phyloP scores from a whole-genome alignment of 768 basidiomycete species.

The Steccherinum ochraceum region DNA sequence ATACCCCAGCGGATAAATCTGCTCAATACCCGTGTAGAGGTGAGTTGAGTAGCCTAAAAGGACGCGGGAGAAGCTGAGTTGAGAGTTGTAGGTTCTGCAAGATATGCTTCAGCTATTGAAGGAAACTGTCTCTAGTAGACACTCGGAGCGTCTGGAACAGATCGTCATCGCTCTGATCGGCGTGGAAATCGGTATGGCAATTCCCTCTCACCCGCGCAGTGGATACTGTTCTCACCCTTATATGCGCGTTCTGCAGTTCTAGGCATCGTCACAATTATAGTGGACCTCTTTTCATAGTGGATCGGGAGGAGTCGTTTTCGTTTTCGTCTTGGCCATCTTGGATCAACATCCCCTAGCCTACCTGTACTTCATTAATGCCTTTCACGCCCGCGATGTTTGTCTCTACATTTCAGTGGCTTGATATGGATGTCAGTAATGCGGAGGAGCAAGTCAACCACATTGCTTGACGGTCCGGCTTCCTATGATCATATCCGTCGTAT shows the following conservation, averaged over 20 bases:
- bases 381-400: no score
- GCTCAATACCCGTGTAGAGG: constrained; percentile 91
- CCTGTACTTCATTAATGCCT: neutral
- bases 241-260: constrained; percentile 45
- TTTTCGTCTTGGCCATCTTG: neutral
- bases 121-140: constrained; percentile 87
- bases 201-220: neutral
- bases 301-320: neutral
- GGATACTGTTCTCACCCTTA: neutral
- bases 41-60: constrained; percentile 21
- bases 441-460: no score
- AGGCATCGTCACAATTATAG: constrained; percentile 86
- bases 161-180: constrained; percentile 89
- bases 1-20: constrained; percentile 91
- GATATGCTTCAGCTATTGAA: constrained; percentile 95
- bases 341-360: neutral
- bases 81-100: constrained; percentile 66
- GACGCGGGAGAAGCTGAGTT: neutral
- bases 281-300: constrained; percentile 50
- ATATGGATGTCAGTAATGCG: neutral
- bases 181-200: constrained; percentile 69
- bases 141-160: constrained; percentile 87
- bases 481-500: no score
- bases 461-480: neutral
- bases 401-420: neutral